These are phyloP conservation scores for Phytophthora meadii DNA, from an alignment of 352 stramenopile species.

Conservation along the genomic window DNA sequence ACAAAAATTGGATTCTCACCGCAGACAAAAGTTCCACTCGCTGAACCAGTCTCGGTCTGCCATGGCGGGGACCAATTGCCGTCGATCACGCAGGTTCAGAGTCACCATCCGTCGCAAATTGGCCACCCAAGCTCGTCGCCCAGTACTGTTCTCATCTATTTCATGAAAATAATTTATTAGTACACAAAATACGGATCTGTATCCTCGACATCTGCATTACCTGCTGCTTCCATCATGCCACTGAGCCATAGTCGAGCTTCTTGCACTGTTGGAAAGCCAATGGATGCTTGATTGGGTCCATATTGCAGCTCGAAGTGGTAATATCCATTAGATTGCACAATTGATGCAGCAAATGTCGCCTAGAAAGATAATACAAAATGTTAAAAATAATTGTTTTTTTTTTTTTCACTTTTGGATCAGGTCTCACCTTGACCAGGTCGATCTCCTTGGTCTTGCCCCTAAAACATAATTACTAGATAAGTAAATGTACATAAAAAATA, in stretches of 20 bases:
- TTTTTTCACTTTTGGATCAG: background rate
- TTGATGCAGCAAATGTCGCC: conserved; percentile 48
- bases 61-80: conserved; percentile 61
- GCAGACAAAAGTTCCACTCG: conserved; percentile 82
- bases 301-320: conserved; percentile 70
- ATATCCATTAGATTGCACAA: conserved; percentile 53
- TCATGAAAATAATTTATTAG: background rate
- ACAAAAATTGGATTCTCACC: conserved; percentile 27
- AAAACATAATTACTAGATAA: background rate
- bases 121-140: conserved; percentile 69
- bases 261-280: conserved; percentile 60
- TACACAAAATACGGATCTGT: background rate
- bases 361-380: conserved; percentile 17
- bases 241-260: conserved; percentile 65
- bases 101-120: conserved; percentile 62
- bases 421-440: conserved; percentile 71
- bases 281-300: conserved; percentile 44
- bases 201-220: conserved; percentile 14
- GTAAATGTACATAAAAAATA: conserved; percentile 2
- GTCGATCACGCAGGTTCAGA: conserved; percentile 58
- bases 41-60: conserved; percentile 79
- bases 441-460: conserved; percentile 68
- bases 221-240: conserved; percentile 68
- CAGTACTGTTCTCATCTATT: conserved; percentile 75
- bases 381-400: conserved; percentile 6